These are phyloP conservation scores for Sporothrix euskadiensis DNA, from an alignment of 2,329 filamentous ascomycete genomes.

Conservation along the genomic window DNA sequence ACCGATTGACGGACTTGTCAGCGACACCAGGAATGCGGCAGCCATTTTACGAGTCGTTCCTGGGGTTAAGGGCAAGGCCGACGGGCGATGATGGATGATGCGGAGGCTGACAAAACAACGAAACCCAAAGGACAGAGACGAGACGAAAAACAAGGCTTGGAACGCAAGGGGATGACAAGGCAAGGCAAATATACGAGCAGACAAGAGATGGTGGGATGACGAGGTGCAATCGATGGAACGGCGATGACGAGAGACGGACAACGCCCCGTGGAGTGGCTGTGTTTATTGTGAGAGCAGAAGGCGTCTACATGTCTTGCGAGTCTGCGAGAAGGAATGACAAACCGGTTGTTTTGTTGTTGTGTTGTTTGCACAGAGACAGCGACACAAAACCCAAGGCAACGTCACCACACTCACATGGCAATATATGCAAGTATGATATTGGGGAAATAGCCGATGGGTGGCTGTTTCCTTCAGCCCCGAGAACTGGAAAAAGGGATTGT, in stretches of 20 bases:
- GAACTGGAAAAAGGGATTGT: not conserved
- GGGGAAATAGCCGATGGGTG: not conserved
- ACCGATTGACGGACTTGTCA: not conserved
- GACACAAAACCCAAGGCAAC: constrained; percentile 9
- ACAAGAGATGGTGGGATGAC: constrained; percentile 1
- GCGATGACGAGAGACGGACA: constrained; percentile 16
- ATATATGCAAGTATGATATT: not conserved
- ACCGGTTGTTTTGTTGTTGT: not conserved
- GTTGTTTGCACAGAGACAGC: not conserved
- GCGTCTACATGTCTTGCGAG: not conserved
- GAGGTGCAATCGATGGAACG: not conserved
- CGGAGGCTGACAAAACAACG: constrained; percentile 5
- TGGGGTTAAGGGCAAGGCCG: constrained; percentile 6
- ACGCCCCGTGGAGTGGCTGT: not conserved
- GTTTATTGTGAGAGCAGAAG: not conserved
- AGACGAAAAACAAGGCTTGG: not conserved
- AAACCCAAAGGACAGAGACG: not conserved
- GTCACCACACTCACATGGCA: constrained; percentile 10
- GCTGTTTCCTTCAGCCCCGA: constrained; percentile 3
- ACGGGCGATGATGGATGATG: not conserved
- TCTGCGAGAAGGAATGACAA: constrained; percentile 12
- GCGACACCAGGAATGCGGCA: not conserved
- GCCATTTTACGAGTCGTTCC: not conserved
- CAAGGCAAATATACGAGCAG: not conserved
- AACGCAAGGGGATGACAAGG: not conserved